phyloP scores from a whole-genome alignment of 305 asterid genomes.

The Fraxinus velutina region DNA sequence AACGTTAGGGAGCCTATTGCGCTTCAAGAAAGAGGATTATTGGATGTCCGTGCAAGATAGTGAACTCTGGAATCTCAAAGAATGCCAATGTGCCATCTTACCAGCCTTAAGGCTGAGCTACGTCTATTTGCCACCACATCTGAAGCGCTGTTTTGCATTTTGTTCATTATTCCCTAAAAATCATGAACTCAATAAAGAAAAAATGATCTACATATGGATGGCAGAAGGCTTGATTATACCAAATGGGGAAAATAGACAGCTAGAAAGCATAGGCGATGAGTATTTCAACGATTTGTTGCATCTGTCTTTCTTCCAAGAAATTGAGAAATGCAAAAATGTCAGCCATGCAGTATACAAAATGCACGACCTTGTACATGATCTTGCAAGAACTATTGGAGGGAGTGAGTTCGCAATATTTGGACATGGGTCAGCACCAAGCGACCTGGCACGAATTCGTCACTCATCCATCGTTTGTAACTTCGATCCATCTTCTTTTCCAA shows the following conservation, averaged over 20 bases:
- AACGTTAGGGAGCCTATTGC: conserved; percentile 25
- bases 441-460: conserved; percentile 23
- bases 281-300: conserved; percentile 27
- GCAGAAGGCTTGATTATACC: conserved; percentile 26
- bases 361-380: conserved; percentile 30
- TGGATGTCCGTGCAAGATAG: conserved; percentile 7
- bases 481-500: conserved; percentile 13
- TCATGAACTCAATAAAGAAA: conserved; percentile 26
- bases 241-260: conserved; percentile 13
- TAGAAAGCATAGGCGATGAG: conserved; percentile 30
- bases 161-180: conserved; percentile 31
- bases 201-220: conserved; percentile 27
- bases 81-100: conserved; percentile 13
- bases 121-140: conserved; percentile 20
- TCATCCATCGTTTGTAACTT: conserved; percentile 20
- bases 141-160: conserved; percentile 30
- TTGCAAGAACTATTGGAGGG: conserved; percentile 26
- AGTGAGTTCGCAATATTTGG: conserved; percentile 17
- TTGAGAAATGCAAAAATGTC: conserved; percentile 3
- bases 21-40: conserved; percentile 3
- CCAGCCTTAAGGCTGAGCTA: conserved; percentile 31
- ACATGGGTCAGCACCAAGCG: neutral
- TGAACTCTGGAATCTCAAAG: conserved; percentile 23
- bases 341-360: conserved; percentile 19
- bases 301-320: conserved; percentile 25